A percentile compares a stretch with the other conserved stretches of the same genome.
Evolutionary conservation across 257 asterid species (phyloP).

Genomic region (Solanum sejunctum): DNA sequence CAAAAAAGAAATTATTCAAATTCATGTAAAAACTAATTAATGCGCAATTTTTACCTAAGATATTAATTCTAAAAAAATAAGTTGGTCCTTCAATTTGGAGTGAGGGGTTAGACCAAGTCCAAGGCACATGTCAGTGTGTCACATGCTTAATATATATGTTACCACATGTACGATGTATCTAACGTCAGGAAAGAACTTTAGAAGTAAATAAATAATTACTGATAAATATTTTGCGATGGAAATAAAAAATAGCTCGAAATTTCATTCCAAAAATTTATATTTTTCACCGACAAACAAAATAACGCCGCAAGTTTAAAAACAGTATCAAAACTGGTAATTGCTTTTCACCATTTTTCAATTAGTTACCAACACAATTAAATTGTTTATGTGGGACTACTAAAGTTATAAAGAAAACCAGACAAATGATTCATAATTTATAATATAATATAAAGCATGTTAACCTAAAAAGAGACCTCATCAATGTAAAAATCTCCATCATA

Average conservation of each 20-base stretch:
- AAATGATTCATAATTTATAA: slow-evolving; percentile 20
- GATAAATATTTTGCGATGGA: background rate
- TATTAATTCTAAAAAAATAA: background rate
- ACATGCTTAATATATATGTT: background rate
- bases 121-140: background rate
- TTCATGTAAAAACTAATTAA: too few relatives aligned
- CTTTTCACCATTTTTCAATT: background rate
- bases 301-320: background rate
- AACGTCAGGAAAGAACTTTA: background rate
- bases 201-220: background rate
- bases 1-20: too few relatives aligned
- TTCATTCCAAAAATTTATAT: background rate
- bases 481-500: slow-evolving; percentile 27
- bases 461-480: slow-evolving; percentile 33
- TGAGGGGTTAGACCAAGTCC: background rate
- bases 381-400: slow-evolving; percentile 34
- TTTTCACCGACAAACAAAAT: background rate
- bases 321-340: background rate
- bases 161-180: background rate
- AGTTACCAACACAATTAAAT: slow-evolving; percentile 9
- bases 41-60: too few relatives aligned
- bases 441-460: slow-evolving; percentile 36
- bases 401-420: slow-evolving; percentile 1
- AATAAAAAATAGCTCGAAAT: background rate
- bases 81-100: background rate